phyloP scores from a whole-genome alignment of 169 alveolate species.

The Cardiosporidium cionae region DNA sequence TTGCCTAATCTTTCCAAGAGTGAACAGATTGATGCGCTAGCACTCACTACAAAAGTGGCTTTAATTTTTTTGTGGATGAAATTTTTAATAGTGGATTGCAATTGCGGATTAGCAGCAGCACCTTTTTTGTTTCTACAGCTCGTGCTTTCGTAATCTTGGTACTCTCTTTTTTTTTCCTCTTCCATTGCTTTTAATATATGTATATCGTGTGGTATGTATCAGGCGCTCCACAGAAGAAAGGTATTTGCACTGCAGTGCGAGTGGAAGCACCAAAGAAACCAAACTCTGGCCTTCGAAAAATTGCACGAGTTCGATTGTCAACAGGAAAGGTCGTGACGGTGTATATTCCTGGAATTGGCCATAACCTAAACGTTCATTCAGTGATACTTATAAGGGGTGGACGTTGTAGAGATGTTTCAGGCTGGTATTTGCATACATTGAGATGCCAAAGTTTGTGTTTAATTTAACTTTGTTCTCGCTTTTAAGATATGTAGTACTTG shows the following conservation, averaged over 20 bases:
- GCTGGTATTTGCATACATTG: slow-evolving; percentile 38
- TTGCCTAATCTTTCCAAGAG: too few species aligned
- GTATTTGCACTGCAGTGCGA: slow-evolving; percentile 54
- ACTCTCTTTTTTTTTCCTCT: too few species aligned
- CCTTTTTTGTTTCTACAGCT: too few species aligned
- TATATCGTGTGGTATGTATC: background rate
- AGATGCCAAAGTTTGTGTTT: background rate
- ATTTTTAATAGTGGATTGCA: too few species aligned
- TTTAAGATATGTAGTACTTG: too few species aligned
- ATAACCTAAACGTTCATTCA: slow-evolving; percentile 64
- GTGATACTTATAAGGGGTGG: slow-evolving; percentile 72
- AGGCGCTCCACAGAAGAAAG: background rate
- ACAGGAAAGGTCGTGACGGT: slow-evolving; percentile 65
- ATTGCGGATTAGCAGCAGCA: too few species aligned
- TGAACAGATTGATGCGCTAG: too few species aligned
- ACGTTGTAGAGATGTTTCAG: slow-evolving; percentile 67
- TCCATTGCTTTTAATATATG: too few species aligned
- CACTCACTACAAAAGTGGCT: too few species aligned
- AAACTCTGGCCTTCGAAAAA: slow-evolving; percentile 67
- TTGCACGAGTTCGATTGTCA: slow-evolving; percentile 66
- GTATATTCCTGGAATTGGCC: slow-evolving; percentile 73
- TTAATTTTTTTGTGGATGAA: too few species aligned
- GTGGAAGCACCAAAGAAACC: slow-evolving; percentile 72
- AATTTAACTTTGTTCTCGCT: background rate
- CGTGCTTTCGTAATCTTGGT: too few species aligned